A percentile compares a stretch with the other conserved stretches of the same genome.
These are phyloP conservation scores for Dorcoceras hygrometricum DNA, from an alignment of 257 asterid species.

Conservation along the genomic window DNA sequence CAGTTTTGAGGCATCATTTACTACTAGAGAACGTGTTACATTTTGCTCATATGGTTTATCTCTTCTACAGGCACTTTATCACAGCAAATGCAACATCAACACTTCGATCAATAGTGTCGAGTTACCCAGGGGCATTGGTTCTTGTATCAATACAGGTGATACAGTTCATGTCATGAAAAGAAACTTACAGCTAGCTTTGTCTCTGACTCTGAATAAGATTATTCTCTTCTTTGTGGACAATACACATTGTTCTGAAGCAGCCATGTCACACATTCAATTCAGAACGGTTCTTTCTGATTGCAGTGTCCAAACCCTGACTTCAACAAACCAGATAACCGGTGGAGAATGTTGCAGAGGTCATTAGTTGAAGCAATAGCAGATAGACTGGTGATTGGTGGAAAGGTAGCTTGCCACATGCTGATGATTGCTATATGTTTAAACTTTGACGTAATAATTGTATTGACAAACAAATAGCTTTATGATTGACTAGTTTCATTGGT, in stretches of 20 bases:
- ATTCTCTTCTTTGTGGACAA: not conserved
- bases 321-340: constrained; percentile 72
- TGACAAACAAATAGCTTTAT: not conserved
- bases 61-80: constrained; percentile 60
- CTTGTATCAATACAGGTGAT: constrained; percentile 84
- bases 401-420: constrained; percentile 39
- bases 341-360: constrained; percentile 89
- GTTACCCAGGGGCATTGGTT: constrained; percentile 77
- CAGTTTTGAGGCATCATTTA: not conserved
- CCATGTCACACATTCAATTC: constrained; percentile 14
- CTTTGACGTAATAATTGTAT: constrained; percentile 7
- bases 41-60: constrained; percentile 19
- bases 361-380: constrained; percentile 82
- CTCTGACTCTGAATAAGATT: not conserved
- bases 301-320: constrained; percentile 99
- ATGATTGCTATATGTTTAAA: constrained; percentile 5
- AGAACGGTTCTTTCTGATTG: constrained; percentile 23
- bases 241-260: constrained; percentile 9
- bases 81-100: constrained; percentile 83
- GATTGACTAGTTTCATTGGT: not conserved
- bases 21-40: constrained; percentile 12
- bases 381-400: constrained; percentile 55
- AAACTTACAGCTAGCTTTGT: not conserved
- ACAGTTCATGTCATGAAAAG: not conserved
- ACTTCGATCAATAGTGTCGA: constrained; percentile 69